Conservation (phyloP, 305 asterid genomes). For the Lippia alba region DNA sequence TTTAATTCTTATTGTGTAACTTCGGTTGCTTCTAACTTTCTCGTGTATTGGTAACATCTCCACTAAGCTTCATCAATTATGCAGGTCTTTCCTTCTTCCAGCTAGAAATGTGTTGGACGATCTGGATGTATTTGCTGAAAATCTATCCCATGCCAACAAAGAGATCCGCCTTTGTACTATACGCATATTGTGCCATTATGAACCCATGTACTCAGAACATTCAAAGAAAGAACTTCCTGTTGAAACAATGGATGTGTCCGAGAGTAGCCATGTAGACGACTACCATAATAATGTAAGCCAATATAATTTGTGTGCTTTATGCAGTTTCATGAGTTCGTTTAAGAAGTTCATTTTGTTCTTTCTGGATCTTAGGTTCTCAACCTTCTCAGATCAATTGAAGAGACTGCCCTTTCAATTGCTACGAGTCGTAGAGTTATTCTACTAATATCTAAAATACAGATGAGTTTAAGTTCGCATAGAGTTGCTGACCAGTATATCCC, state of each 20-base stretch:
- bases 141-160: constrained; percentile 67
- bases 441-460: constrained; percentile 74
- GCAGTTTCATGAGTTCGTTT: constrained; percentile 15
- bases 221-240: constrained; percentile 40
- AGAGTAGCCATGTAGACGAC: constrained; percentile 44
- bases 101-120: constrained; percentile 56
- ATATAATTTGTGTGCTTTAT: constrained; percentile 31
- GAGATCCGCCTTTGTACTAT: constrained; percentile 78
- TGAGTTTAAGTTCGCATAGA: constrained; percentile 59
- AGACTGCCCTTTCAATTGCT: constrained; percentile 64
- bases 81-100: constrained; percentile 49
- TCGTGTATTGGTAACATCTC: constrained; percentile 19
- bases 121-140: constrained; percentile 60
- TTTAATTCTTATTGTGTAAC: constrained; percentile 18
- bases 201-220: constrained; percentile 47
- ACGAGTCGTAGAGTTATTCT: constrained; percentile 74
- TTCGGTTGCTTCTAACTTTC: constrained; percentile 30
- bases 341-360: constrained; percentile 25
- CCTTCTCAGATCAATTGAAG: constrained; percentile 75
- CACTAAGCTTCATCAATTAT: constrained; percentile 34
- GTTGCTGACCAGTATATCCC: constrained; percentile 67
- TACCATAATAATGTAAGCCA: constrained; percentile 50
- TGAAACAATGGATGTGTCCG: constrained; percentile 49
- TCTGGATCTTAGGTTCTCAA: constrained; percentile 66
- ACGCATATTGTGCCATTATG: constrained; percentile 85